Percentiles rank a stretch among this genome's conserved stretches.
Evolutionary conservation across 2,329 filamentous ascomycete species (phyloP).

Genomic region (Fusarium cicatricum): DNA sequence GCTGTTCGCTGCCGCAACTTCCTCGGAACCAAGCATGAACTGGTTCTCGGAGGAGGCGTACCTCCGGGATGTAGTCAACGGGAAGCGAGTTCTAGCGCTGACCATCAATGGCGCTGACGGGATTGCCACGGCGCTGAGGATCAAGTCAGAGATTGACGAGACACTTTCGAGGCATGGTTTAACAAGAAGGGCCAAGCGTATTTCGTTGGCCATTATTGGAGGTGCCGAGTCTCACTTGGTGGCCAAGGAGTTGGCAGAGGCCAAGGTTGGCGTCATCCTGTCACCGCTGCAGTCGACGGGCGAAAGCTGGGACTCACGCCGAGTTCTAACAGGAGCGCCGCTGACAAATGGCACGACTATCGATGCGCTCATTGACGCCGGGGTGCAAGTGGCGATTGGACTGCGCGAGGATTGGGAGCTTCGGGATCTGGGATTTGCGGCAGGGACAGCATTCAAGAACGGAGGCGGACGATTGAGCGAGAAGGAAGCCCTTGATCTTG

Average conservation of each 20-base stretch:
- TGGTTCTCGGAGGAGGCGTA: conserved; percentile 59
- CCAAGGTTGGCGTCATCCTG: conserved; percentile 66
- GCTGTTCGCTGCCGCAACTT: conserved; percentile 59
- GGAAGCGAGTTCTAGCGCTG: conserved; percentile 63
- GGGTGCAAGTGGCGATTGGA: conserved; percentile 66
- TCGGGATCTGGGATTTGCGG: conserved; percentile 65
- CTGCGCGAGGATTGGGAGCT: conserved; percentile 70
- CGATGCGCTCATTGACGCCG: conserved; percentile 65
- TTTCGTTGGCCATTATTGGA: conserved; percentile 67
- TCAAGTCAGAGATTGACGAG: conserved; percentile 65
- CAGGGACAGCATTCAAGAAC: conserved; percentile 67
- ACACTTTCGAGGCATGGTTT: conserved; percentile 38
- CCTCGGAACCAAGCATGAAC: conserved; percentile 48
- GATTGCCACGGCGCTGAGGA: conserved; percentile 65
- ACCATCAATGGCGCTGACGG: conserved; percentile 69
- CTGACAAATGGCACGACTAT: conserved; percentile 71
- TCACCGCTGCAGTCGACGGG: conserved; percentile 65
- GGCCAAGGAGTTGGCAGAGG: conserved; percentile 64
- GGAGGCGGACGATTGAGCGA: conserved; percentile 61
- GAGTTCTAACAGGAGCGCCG: conserved; percentile 69
- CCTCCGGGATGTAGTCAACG: conserved; percentile 62
- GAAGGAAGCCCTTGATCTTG: conserved; percentile 63
- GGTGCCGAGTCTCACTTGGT: conserved; percentile 70
- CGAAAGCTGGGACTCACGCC: conserved; percentile 66
- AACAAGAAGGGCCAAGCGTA: conserved; percentile 28